Evolutionary conservation across 148 eudicot genomes (phyloP), one percentile per base, ranked within the genome.

Genomic region (Arctostaphylos glauca): DNA sequence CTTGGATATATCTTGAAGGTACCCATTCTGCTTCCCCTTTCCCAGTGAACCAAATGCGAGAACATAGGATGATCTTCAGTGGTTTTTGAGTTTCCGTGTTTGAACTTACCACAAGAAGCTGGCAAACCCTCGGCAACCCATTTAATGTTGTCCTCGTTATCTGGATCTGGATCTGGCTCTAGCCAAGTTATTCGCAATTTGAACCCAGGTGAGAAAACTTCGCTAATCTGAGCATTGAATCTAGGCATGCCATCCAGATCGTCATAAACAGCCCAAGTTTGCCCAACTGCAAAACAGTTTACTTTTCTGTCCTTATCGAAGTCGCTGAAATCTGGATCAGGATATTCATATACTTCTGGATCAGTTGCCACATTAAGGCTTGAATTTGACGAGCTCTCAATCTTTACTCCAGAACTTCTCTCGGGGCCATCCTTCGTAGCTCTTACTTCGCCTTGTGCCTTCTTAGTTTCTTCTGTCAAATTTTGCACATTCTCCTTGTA

Each of bases 211-310:
- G 86, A 67, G 46, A 76, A 48, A 13, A 92, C 84, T 78, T 77
- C 91, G 55, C 54, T 94, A 77, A 95, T 91, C 62, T 75, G 84
- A 83, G 94, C 98, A 87, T 95, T 92, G 83, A 89, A 95, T 84
- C 98, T 92, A 71, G 98, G 98, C 98, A 95, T 94, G 49, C 91
- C 96, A 87, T 91, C 98, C 52, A 82, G 19, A 3, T 88, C 87
- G 81, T 95, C 98, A 88, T 94, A 94, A 76, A 85, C 80, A 74
- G 96, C 96, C 98, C 98, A 95, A 9, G 91, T 64, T 84, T 95
- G 95, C 25, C 94, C 95, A 56, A 81, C 90, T 53, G 71, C 78
- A 68, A 95, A 95, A 78, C 90, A 84, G 0, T 81, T 55, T 77
- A 84, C 89, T 71, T 84, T 88, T 87, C 95, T 89, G 18, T 62